phyloP scores from a whole-genome alignment of 441 rosid genomes.

The Corymbia citriodora region DNA sequence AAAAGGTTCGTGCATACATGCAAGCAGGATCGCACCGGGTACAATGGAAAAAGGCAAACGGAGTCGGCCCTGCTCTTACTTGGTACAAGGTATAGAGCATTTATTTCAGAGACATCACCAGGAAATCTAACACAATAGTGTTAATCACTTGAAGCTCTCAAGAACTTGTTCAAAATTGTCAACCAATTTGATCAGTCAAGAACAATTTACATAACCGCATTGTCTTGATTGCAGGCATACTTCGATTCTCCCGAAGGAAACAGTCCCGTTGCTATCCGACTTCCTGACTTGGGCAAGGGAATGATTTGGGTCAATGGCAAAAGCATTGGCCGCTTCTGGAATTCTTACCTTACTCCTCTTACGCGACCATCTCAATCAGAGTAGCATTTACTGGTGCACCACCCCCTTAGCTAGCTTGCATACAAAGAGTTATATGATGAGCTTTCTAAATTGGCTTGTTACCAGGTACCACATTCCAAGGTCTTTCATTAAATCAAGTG shows the following conservation, averaged over 20 bases:
- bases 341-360: slow-evolving; percentile 68
- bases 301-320: slow-evolving; percentile 84
- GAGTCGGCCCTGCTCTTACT: slow-evolving; percentile 22
- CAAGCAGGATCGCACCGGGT: slow-evolving; percentile 33
- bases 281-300: slow-evolving; percentile 74
- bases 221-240: slow-evolving; percentile 29
- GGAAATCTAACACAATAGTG: background rate
- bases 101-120: background rate
- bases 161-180: background rate
- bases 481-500: slow-evolving; percentile 36
- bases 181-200: background rate
- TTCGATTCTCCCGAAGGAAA: slow-evolving; percentile 72
- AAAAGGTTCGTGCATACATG: slow-evolving; percentile 23
- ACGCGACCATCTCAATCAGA: slow-evolving; percentile 64
- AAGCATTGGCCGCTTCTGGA: slow-evolving; percentile 88
- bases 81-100: slow-evolving; percentile 53
- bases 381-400: slow-evolving; percentile 22
- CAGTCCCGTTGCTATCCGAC: slow-evolving; percentile 47
- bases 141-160: background rate
- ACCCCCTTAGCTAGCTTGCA: background rate
- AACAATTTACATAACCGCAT: background rate
- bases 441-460: background rate
- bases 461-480: slow-evolving; percentile 69
- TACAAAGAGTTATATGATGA: background rate
- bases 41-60: slow-evolving; percentile 26